These are phyloP conservation scores for Penicillium freii DNA, from an alignment of 2,329 filamentous ascomycete genomes.

Conservation along the genomic window DNA sequence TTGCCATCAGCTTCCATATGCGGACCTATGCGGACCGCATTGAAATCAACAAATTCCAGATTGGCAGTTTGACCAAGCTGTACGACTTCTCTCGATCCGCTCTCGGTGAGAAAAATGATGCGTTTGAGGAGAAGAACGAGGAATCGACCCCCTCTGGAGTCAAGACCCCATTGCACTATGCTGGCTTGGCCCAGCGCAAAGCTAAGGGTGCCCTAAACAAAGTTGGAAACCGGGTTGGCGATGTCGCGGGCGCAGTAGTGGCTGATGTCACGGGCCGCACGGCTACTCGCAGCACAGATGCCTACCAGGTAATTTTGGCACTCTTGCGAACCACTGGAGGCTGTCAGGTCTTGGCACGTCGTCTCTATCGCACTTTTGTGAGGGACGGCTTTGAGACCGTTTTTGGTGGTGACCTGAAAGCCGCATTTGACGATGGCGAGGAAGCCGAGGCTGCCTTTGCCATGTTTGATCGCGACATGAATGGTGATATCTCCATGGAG, in stretches of 20 bases:
- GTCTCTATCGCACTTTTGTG: slow-evolving; percentile 83
- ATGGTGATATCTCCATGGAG: slow-evolving; percentile 93
- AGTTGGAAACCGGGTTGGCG: slow-evolving; percentile 79
- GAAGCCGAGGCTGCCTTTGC: slow-evolving; percentile 85
- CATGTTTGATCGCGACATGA: slow-evolving; percentile 96
- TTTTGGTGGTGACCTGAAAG: slow-evolving; percentile 70
- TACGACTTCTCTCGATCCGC: slow-evolving; percentile 64
- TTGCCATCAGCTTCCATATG: slow-evolving; percentile 88
- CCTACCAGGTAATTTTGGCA: slow-evolving; percentile 78
- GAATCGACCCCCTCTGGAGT: slow-evolving; percentile 54
- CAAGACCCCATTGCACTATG: slow-evolving; percentile 70
- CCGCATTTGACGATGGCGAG: slow-evolving; percentile 76
- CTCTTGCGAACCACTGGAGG: slow-evolving; percentile 70
- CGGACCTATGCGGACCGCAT: slow-evolving; percentile 89
- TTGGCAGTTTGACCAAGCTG: slow-evolving; percentile 64
- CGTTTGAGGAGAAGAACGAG: slow-evolving; percentile 62
- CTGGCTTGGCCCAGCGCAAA: slow-evolving; percentile 68
- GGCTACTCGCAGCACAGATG: slow-evolving; percentile 68
- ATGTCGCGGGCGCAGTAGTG: slow-evolving; percentile 79
- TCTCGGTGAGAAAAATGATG: slow-evolving; percentile 65
- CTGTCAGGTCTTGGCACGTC: slow-evolving; percentile 79
- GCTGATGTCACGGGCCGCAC: slow-evolving; percentile 84
- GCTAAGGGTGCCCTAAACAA: slow-evolving; percentile 74
- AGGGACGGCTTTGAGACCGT: slow-evolving; percentile 74
- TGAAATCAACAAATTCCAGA: slow-evolving; percentile 88